Evolutionary conservation across 371 early-diverging fungal genomes (phyloP).

Genomic region (Paraphysoderma sedebokerense): DNA sequence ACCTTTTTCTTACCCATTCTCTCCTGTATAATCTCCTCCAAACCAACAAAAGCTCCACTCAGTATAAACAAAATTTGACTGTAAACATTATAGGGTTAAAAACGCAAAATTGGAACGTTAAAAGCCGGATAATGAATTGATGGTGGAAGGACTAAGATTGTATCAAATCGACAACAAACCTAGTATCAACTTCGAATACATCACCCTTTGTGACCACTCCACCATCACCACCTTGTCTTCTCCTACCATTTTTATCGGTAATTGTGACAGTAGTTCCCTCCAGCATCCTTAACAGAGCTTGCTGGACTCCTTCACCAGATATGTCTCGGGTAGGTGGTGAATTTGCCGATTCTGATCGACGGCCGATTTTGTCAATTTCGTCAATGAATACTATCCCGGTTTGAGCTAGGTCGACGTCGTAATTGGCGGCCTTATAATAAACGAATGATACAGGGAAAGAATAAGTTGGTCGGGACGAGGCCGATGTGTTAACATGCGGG

Average conservation of each 20-base stretch:
- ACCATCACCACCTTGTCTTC: not conserved
- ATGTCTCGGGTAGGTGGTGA: constrained; percentile 38
- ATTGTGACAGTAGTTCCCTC: constrained; percentile 77
- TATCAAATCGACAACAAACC: too few relatives aligned
- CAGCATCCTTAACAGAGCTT: constrained; percentile 67
- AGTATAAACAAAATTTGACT: constrained; percentile 79
- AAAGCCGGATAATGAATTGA: too few relatives aligned
- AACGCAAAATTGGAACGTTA: too few relatives aligned
- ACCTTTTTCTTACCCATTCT: constrained; percentile 22
- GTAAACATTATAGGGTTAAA: too few relatives aligned
- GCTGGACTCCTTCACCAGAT: constrained; percentile 86
- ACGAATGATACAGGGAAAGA: not conserved
- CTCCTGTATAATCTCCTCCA: constrained; percentile 63
- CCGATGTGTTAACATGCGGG: not conserved
- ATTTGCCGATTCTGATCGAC: constrained; percentile 60
- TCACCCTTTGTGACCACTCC: constrained; percentile 54
- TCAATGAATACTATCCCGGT: constrained; percentile 85
- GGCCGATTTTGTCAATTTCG: constrained; percentile 79
- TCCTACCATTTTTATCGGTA: constrained; percentile 42
- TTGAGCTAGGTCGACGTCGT: constrained; percentile 68
- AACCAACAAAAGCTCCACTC: constrained; percentile 78
- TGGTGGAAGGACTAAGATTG: too few relatives aligned
- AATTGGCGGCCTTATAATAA: constrained; percentile 47
- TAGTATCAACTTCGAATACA: constrained; percentile 65
- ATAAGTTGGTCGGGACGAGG: too few relatives aligned